A percentile compares a stretch with the other conserved stretches of the same genome.
These are phyloP conservation scores for Cladochytrium replicatum DNA, from an alignment of 192 early-diverging fungal species.

Conservation along the genomic window DNA sequence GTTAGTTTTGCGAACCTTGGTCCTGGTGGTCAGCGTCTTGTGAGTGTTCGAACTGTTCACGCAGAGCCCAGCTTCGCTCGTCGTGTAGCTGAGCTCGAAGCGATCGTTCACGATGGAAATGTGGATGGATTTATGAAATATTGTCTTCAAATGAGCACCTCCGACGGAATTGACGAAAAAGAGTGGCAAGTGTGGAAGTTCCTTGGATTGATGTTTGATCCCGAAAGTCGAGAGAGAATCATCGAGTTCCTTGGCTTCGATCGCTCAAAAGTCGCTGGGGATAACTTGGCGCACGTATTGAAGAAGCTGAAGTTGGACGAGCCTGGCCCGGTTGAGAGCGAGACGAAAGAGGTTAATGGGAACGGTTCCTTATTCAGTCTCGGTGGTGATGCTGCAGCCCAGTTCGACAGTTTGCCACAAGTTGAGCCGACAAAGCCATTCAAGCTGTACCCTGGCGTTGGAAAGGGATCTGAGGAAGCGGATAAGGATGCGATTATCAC, in stretches of 20 bases:
- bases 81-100: constrained; percentile 64
- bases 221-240: constrained; percentile 66
- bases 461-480: constrained; percentile 35
- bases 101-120: constrained; percentile 36
- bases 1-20: constrained; percentile 50
- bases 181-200: constrained; percentile 64
- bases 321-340: constrained; percentile 6
- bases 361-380: constrained; percentile 22
- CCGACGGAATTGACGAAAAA: constrained; percentile 16
- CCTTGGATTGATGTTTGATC: constrained; percentile 72
- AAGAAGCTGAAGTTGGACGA: constrained; percentile 29
- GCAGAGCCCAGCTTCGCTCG: constrained; percentile 63
- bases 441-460: constrained; percentile 19
- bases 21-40: constrained; percentile 11
- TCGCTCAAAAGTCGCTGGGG: constrained; percentile 50
- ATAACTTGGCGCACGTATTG: constrained; percentile 45
- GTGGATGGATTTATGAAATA: constrained; percentile 23
- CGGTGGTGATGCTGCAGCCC: constrained; percentile 17
- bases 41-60: constrained; percentile 56
- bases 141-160: constrained; percentile 22
- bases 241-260: constrained; percentile 86
- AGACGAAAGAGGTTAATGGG: constrained; percentile 6
- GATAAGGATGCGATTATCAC: constrained; percentile 78
- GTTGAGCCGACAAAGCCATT: constrained; percentile 27
- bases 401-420: constrained; percentile 40